Evolutionary conservation across 2,329 filamentous ascomycete genomes (phyloP), one percentile per base, ranked within the genome.

Genomic region (Thyridium curvatum): DNA sequence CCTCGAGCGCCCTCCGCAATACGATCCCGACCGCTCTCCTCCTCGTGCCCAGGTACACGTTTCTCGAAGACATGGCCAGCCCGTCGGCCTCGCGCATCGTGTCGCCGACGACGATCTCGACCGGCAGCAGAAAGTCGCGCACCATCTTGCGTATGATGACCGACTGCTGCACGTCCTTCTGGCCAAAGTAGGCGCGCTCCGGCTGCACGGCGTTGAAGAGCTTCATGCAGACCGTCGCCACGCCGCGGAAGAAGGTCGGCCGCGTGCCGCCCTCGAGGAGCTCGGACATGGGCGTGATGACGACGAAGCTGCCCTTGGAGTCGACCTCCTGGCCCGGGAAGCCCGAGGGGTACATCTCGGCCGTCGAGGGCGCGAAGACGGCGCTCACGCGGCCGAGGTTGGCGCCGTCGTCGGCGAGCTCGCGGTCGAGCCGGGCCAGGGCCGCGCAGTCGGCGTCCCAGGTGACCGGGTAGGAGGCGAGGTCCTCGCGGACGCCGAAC

Each of bases 131-230:
- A 48, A 98, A 90, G 60, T 98, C 93, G 48, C 79, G 74, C 26
- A 96, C 85, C 77, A 98, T 81, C 33, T 85, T 79, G 53, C 79
- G 82, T 53, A 98, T 86, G 10, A 98, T 77, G 14, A 94, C 86
- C 0, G 89, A 94, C 65, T 98, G 93, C 68, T 98, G 93, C 15
- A 96, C 80, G 60, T 98, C 93, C 66, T 98, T 98, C 62, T 97
- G 93, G 4, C 93, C 93, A 67, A 98, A 96, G 65, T 95, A 93
- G 5, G 88, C 86, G 33, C 75, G 75, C 41, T 90, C 83, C 4
- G 87, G 84, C 47, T 79, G 72, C 34, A 87, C 81, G 39, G 89
- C 86, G 54, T 90, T 90, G 65, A 94, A 91, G 12, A 94, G 66
- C 64, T 94, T 98, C 77, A 91, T 93, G 66, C 90, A 96, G 2